These are phyloP conservation scores for Dipteronia dyeriana DNA, from an alignment of 345 rosid genomes.

Conservation along the genomic window DNA sequence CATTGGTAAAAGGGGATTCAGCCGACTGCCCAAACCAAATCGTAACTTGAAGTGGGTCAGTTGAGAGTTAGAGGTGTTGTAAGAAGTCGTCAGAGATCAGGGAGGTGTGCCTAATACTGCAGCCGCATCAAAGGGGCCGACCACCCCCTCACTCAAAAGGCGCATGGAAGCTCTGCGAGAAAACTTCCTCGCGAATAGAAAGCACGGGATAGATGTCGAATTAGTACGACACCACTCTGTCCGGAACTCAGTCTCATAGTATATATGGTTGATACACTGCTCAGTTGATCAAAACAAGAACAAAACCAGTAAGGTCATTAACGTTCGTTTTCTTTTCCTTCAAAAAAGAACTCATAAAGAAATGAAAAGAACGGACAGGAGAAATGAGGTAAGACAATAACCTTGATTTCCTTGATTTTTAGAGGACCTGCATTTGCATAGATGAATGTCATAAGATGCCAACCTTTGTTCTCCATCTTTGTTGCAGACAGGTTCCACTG, in stretches of 20 bases:
- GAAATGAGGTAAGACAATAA: slow-evolving; percentile 18
- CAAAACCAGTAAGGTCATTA: not conserved
- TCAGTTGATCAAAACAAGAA: not conserved
- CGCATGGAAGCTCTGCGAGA: slow-evolving; percentile 93
- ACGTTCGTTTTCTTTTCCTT: not conserved
- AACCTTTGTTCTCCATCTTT: slow-evolving; percentile 61
- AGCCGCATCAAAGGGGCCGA: slow-evolving; percentile 48
- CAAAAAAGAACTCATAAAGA: not conserved
- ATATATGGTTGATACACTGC: slow-evolving; percentile 77
- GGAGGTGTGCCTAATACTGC: slow-evolving; percentile 24
- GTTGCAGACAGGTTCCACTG: slow-evolving; percentile 69
- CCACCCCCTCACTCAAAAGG: slow-evolving; percentile 68
- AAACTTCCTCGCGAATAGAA: slow-evolving; percentile 86
- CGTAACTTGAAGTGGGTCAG: slow-evolving; percentile 12
- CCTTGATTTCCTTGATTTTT: slow-evolving; percentile 74
- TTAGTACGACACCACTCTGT: slow-evolving; percentile 80
- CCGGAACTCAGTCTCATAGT: slow-evolving; percentile 71
- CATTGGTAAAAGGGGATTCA: not conserved
- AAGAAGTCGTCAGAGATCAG: slow-evolving; percentile 17
- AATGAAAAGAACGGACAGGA: slow-evolving; percentile 1
- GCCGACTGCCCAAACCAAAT: slow-evolving; percentile 13
- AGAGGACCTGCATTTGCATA: slow-evolving; percentile 55
- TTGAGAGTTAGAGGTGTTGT: slow-evolving; percentile 10
- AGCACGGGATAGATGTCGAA: slow-evolving; percentile 57
- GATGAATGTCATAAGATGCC: slow-evolving; percentile 91